phyloP scores from a whole-genome alignment of 2,329 filamentous ascomycete species.

The Beauveria asiatica region DNA sequence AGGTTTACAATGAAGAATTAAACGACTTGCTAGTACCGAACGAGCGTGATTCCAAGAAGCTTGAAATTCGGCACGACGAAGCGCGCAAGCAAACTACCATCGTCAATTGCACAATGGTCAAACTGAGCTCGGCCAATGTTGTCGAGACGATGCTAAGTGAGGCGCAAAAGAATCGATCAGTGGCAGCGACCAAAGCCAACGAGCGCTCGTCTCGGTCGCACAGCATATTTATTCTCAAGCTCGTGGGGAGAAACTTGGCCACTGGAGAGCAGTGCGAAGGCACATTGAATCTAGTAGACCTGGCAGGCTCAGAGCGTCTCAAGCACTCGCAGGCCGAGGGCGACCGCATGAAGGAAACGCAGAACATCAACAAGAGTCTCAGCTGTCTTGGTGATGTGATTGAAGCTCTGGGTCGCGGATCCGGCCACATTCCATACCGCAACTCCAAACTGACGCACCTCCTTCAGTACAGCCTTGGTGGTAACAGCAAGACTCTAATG shows the following conservation, averaged over 20 bases:
- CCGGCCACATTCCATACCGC: conserved; percentile 80
- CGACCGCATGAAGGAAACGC: conserved; percentile 83
- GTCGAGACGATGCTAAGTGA: conserved; percentile 73
- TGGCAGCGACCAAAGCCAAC: conserved; percentile 96
- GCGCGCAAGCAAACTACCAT: conserved; percentile 73
- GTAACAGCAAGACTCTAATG: conserved; percentile 97
- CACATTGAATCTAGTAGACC: conserved; percentile 88
- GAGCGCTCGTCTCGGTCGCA: conserved; percentile 90
- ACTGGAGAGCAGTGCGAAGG: conserved; percentile 84
- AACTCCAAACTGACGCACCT: conserved; percentile 97
- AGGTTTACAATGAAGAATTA: conserved; percentile 97
- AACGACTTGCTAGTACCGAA: conserved; percentile 67
- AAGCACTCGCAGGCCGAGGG: conserved; percentile 83
- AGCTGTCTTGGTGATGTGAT: conserved; percentile 93
- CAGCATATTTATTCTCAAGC: conserved; percentile 89
- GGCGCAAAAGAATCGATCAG: conserved; percentile 78
- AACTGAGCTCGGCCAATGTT: conserved; percentile 67
- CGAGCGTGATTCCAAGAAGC: conserved; percentile 61
- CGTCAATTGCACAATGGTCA: conserved; percentile 68
- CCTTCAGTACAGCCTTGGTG: conserved; percentile 87
- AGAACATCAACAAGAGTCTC: conserved; percentile 93
- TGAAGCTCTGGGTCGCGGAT: conserved; percentile 77
- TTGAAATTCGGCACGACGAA: conserved; percentile 83
- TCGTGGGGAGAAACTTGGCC: conserved; percentile 58
- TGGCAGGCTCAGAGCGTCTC: conserved; percentile 85